phyloP scores from a whole-genome alignment of 371 early-diverging fungal genomes.

The Lichtheimia corymbifera region DNA sequence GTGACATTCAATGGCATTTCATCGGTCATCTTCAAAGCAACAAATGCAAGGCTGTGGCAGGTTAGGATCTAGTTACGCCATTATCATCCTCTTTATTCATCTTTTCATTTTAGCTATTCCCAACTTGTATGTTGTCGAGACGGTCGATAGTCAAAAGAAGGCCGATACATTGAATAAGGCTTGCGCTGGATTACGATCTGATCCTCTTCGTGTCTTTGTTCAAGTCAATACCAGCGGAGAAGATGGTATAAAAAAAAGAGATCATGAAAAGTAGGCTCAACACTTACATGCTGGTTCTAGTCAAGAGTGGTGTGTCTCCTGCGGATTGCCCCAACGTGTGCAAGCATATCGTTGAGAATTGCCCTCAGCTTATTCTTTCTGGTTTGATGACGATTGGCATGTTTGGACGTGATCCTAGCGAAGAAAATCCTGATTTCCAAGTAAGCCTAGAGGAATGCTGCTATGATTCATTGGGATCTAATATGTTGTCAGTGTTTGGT shows the following conservation, averaged over 20 bases:
- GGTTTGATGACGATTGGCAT: slow-evolving; percentile 97
- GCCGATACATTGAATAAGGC: slow-evolving; percentile 83
- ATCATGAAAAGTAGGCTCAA: background rate
- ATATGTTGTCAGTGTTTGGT: slow-evolving; percentile 35
- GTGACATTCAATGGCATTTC: slow-evolving; percentile 94
- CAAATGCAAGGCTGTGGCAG: slow-evolving; percentile 87
- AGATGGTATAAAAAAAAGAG: slow-evolving; percentile 60
- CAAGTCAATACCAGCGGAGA: slow-evolving; percentile 96
- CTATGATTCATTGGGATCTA: slow-evolving; percentile 6
- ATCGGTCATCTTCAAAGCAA: slow-evolving; percentile 94
- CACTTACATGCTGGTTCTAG: slow-evolving; percentile 34
- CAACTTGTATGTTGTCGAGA: slow-evolving; percentile 89
- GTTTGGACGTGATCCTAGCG: slow-evolving; percentile 52
- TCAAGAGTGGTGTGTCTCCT: slow-evolving; percentile 78
- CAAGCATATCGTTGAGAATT: slow-evolving; percentile 65
- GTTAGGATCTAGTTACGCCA: slow-evolving; percentile 21
- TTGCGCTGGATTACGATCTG: slow-evolving; percentile 45
- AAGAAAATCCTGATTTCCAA: slow-evolving; percentile 86
- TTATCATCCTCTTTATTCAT: background rate
- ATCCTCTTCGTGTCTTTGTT: slow-evolving; percentile 78
- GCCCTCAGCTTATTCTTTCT: slow-evolving; percentile 67
- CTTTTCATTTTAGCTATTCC: slow-evolving; percentile 61
- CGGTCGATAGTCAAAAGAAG: slow-evolving; percentile 82
- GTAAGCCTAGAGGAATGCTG: slow-evolving; percentile 29
- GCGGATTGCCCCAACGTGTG: slow-evolving; percentile 50